Evolutionary conservation across 2,329 filamentous ascomycete genomes (phyloP), one percentile per base, ranked within the genome.

Genomic region (Colletotrichum truncatum): DNA sequence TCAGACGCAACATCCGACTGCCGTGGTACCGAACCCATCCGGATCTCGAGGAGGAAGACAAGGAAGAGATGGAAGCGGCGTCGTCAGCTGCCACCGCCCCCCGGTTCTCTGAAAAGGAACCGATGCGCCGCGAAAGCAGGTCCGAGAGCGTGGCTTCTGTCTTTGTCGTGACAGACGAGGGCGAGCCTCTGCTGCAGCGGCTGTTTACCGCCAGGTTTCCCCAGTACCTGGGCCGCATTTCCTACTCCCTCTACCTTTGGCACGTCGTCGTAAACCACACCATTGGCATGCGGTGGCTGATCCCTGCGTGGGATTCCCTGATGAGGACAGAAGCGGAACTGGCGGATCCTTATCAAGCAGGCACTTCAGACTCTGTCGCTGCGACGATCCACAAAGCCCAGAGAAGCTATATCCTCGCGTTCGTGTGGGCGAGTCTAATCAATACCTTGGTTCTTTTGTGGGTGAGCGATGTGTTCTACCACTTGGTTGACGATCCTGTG

Each of bases 211-310:
- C 78, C 5, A 69, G 74, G 2, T 69, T 80, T n/a, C 77, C 86
- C 2, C 86, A 88, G 70, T 89, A 89, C 73, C 76, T 89, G 4
- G 87, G 87, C 61, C 82, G 82, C 69, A 84, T 89, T 67, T 88
- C 85, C 48, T 90, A 87, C 71, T 83, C 85, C 49, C 71, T 90
- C 18, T 90, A 89, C 71, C 80, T 89, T 11, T 84, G 88, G 77
- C 87, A 89, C 71, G 85, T 86, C 0, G 82, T 85, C 4, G 79
- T 83, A 2, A 80, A 84, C 69, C 85, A 87, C 69, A 80, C 81
- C 2, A 69, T 84, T 12, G 85, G 60, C 6, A 11, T 51, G 5
- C n/a, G 53, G 85, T 64, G 60, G 60, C 18, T 61, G 1, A 18
- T 12, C 6, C 48, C 57, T 1, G 57, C 57, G 14, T 32, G 28